These are phyloP conservation scores for Cystofilobasidium ferigula DNA, from an alignment of 768 basidiomycete genomes.

Conservation along the genomic window DNA sequence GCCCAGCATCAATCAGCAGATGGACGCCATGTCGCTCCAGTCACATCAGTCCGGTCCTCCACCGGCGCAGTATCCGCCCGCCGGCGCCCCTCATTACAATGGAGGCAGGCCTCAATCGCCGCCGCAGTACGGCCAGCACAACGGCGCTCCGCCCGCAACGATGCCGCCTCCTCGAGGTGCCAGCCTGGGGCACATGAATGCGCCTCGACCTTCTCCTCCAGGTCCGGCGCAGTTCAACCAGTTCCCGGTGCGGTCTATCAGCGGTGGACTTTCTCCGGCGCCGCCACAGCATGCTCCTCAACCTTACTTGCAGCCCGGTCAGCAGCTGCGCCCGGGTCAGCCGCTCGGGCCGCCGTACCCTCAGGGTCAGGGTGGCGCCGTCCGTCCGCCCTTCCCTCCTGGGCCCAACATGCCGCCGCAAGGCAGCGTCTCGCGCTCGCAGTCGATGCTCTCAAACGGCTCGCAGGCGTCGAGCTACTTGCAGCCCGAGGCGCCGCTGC, in stretches of 20 bases:
- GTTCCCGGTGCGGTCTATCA: slow-evolving; percentile 1
- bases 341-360: slow-evolving; percentile 5
- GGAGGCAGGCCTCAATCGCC: not conserved
- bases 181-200: not conserved
- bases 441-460: slow-evolving; percentile 6
- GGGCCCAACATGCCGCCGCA: not conserved
- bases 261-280: slow-evolving; percentile 3
- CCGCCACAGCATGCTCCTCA: not conserved
- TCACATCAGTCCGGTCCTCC: not conserved
- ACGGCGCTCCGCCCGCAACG: not conserved
- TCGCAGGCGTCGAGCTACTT: not conserved
- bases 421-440: slow-evolving; percentile 6
- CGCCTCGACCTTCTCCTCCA: not conserved
- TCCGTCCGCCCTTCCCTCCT: not conserved
- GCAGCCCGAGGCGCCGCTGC: slow-evolving; percentile 5
- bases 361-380: not conserved
- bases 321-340: slow-evolving; percentile 1
- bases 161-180: slow-evolving; percentile 15
- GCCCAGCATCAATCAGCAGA: slow-evolving; percentile 13
- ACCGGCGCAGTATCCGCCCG: not conserved
- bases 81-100: not conserved
- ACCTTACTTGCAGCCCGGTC: not conserved
- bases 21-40: slow-evolving; percentile 18
- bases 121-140: slow-evolving; percentile 10
- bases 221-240: slow-evolving; percentile 8